Evolutionary conservation across 768 basidiomycete species (phyloP), one percentile per base, ranked within the genome.

Genomic region (Porpolomopsis calyptriformis): DNA sequence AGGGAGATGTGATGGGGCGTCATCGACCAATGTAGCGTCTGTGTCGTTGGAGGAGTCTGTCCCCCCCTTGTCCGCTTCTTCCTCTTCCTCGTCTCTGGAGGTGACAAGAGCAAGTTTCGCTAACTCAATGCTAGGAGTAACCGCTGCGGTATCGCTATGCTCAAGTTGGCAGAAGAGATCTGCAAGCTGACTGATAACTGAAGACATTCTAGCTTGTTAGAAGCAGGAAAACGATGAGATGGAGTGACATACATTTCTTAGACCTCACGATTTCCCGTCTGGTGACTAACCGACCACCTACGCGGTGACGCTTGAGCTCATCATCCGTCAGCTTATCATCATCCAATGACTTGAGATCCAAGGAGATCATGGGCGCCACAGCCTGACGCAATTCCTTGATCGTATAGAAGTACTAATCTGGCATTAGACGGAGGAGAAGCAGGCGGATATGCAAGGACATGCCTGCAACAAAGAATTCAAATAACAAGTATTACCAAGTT

Each of bases 81-180:
- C 86, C 50, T 88, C 86, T 61, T 88, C 85, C 60, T 93, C 91
- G 50, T 92, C 90, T 56, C 87, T 78, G 2, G 86, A 85, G 4
- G 91, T 91, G 26, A 93, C 82, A 16, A 96, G 74, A 0, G 91
- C 92, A 18, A 94, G 76, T 58, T 96, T 91, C 5, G 91, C 91
- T 16, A 96, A 71, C 54, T 94, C 88, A 37, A 88, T 65, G 2
- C 80, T 81, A 0, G 91, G 91, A 0, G 87, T 89, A 14, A 96
- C 79, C 11, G 89, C 73, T 4, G 78, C 64, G 2, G 67, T 61
- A 37, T 80, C 73, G 46, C 74, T 72, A 51, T 74, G 77, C 53
- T 89, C 83, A 29, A 96, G 71, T 43, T 82, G 69, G 60, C 70
- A 75, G 65, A 92, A 96, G 2, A 96, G 71, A 11, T 76, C 74